Percentiles rank a stretch among this genome's conserved stretches.
These are phyloP conservation scores for Phytophthora aleatoria DNA, from an alignment of 352 stramenopile genomes.

Conservation along the genomic window DNA sequence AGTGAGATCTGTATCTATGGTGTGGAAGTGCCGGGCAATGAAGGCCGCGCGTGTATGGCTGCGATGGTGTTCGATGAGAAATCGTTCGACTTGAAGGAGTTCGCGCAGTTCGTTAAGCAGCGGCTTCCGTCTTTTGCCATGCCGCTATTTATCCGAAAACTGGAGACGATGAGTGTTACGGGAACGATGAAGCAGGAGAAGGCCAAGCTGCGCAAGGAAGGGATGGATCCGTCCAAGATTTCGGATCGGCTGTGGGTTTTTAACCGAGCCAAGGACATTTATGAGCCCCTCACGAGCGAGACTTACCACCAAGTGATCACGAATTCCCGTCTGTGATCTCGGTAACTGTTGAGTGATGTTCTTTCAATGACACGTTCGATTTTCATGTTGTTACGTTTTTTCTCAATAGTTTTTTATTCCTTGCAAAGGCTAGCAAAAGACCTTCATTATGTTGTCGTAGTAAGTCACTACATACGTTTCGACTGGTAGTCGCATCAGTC, in stretches of 20 bases:
- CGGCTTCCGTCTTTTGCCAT: conserved; percentile 71
- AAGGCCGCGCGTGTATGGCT: conserved; percentile 85
- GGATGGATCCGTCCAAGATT: conserved; percentile 70
- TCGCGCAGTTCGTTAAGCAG: conserved; percentile 56
- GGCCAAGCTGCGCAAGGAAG: conserved; percentile 83
- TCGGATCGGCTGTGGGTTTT: conserved; percentile 65
- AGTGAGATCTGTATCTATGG: conserved; percentile 83
- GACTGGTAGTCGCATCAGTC: conserved; percentile 18
- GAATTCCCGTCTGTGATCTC: conserved; percentile 43
- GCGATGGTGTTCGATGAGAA: conserved; percentile 82
- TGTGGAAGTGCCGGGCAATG: conserved; percentile 69
- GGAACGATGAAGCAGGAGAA: conserved; percentile 94
- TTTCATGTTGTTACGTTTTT: conserved; percentile 9
- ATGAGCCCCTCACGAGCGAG: conserved; percentile 58
- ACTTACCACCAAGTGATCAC: conserved; percentile 63
- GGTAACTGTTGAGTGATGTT: neutral
- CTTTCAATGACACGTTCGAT: neutral
- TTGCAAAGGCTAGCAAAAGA: neutral
- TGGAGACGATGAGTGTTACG: conserved; percentile 78
- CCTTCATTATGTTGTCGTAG: too few species aligned
- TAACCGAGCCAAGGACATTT: conserved; percentile 51
- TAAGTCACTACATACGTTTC: too few species aligned
- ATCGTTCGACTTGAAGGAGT: conserved; percentile 58
- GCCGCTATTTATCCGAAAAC: conserved; percentile 85
- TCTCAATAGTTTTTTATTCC: conserved; percentile 10